phyloP scores from a whole-genome alignment of 2,329 filamentous ascomycete species.

The Calycina marina region DNA sequence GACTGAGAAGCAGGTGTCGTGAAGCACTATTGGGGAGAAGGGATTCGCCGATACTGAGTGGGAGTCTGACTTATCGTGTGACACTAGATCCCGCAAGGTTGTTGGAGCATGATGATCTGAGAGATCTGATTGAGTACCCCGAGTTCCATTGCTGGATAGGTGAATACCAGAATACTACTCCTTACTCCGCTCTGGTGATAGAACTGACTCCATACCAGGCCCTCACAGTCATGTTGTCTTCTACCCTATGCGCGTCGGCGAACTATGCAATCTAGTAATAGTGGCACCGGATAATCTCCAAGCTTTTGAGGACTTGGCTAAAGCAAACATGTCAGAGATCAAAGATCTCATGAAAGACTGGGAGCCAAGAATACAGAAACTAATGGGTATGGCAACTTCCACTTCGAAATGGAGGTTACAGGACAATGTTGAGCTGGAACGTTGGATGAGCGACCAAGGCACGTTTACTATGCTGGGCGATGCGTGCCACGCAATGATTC shows the following conservation, averaged over 20 bases:
- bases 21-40: conserved; percentile 23
- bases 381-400: conserved; percentile 2
- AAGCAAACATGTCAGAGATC: conserved; percentile 23
- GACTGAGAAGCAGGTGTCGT: conserved; percentile 35
- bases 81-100: conserved; percentile 30
- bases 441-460: not conserved
- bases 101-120: conserved; percentile 29
- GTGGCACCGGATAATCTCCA: conserved; percentile 14
- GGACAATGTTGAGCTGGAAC: not conserved
- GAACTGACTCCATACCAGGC: no score
- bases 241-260: conserved; percentile 15
- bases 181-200: no score
- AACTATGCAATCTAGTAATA: conserved; percentile 13
- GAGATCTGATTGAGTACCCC: conserved; percentile 41
- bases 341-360: conserved; percentile 1
- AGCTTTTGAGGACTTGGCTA: conserved; percentile 20
- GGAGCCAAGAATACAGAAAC: conserved; percentile 3
- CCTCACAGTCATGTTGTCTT: conserved; percentile 16
- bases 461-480: conserved; percentile 31
- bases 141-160: conserved; percentile 26
- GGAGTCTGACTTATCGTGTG: conserved; percentile 39
- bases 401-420: conserved; percentile 2
- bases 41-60: conserved; percentile 30
- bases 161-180: no score
- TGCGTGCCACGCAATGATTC: conserved; percentile 42